phyloP scores from a whole-genome alignment of 805 yeast species.

The Wickerhamiella allomyrinae region DNA sequence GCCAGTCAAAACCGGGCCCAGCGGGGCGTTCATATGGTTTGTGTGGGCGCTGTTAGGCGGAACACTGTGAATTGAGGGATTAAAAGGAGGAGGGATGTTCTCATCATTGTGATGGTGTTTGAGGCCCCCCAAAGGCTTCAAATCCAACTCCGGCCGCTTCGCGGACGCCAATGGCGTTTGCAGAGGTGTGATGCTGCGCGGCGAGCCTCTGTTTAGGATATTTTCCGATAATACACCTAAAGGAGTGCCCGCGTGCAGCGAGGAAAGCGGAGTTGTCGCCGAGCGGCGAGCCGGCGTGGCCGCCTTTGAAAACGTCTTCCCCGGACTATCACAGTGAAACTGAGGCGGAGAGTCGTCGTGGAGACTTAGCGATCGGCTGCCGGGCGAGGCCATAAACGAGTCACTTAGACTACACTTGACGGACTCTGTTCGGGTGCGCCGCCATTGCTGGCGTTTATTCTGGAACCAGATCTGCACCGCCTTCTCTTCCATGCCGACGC shows the following conservation, averaged over 20 bases:
- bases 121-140: neutral
- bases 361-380: no score
- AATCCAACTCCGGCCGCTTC: neutral
- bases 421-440: conserved; percentile 16
- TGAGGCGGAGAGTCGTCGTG: no score
- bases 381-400: neutral
- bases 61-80: no score
- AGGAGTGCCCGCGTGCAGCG: neutral
- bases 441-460: conserved; percentile 72
- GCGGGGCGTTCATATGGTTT: no score
- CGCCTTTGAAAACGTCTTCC: neutral
- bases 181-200: neutral
- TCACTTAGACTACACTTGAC: neutral
- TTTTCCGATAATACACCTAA: neutral
- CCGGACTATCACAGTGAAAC: neutral
- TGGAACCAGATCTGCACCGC: conserved; percentile 99
- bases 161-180: neutral
- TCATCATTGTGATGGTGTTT: no score
- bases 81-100: neutral
- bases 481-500: conserved; percentile 88
- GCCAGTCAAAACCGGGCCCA: neutral
- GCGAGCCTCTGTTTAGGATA: neutral
- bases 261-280: neutral
- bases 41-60: no score
- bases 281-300: neutral